A percentile compares a stretch with the other conserved stretches of the same genome.
These are phyloP conservation scores for Citrus mangshanensis DNA, from an alignment of 345 rosid species.

Conservation along the genomic window DNA sequence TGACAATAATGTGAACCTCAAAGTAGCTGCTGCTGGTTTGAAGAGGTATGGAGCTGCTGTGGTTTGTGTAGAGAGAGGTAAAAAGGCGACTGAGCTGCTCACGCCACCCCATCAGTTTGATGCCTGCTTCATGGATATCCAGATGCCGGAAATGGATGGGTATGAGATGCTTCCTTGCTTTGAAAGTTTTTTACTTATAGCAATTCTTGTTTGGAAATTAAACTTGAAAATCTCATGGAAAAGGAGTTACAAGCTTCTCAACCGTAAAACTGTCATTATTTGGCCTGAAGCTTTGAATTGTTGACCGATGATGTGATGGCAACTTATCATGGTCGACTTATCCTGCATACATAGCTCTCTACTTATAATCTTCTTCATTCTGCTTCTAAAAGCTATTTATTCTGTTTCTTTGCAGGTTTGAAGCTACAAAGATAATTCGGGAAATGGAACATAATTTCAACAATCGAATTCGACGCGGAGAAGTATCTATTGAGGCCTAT, in stretches of 20 bases:
- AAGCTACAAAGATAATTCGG: conserved; percentile 74
- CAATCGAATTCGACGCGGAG: conserved; percentile 30
- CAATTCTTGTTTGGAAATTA: conserved; percentile 5
- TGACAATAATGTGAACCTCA: conserved; percentile 82
- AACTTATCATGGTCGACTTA: neutral
- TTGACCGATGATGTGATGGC: neutral
- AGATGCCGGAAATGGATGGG: conserved; percentile 99
- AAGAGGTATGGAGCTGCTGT: conserved; percentile 94
- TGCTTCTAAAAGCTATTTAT: neutral
- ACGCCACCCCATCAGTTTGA: conserved; percentile 76
- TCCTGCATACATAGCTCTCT: neutral
- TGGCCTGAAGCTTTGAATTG: neutral
- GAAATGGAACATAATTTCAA: conserved; percentile 47
- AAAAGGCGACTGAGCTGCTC: conserved; percentile 57
- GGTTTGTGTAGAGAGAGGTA: conserved; percentile 64
- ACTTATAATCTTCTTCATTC: conserved; percentile 5
- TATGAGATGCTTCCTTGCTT: conserved; percentile 28
- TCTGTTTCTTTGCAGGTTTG: conserved; percentile 48
- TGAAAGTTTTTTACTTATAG: neutral
- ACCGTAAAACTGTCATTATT: neutral
- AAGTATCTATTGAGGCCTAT: conserved; percentile 28
- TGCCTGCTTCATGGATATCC: conserved; percentile 99
- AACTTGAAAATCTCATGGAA: neutral
- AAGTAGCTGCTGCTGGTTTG: conserved; percentile 90
- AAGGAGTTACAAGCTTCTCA: neutral